Evolutionary conservation across 352 stramenopile genomes (phyloP).

Genomic region (Elongisporangium anandrum): DNA sequence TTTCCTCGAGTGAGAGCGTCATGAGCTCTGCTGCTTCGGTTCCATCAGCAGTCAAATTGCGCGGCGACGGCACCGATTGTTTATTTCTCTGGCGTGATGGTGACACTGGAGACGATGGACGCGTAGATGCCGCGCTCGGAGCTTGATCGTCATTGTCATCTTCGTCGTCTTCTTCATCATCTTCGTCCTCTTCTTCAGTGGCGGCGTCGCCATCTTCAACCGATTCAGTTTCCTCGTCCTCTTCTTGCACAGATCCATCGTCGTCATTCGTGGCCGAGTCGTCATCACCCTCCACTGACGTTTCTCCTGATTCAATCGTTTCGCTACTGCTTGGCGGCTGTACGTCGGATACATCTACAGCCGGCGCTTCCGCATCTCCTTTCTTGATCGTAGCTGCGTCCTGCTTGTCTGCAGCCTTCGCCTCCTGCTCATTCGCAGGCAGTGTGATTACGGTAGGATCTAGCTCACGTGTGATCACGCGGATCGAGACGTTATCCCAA

Average conservation of each 20-base stretch:
- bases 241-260: constrained; percentile 13
- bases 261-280: constrained; percentile 29
- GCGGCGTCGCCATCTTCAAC: constrained; percentile 27
- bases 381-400: not conserved
- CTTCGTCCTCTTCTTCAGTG: constrained; percentile 36
- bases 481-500: constrained; percentile 80
- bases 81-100: not conserved
- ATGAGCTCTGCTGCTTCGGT: not conserved
- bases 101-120: not conserved
- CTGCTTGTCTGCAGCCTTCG: constrained; percentile 1
- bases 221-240: constrained; percentile 19
- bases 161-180: constrained; percentile 26
- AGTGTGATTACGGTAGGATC: constrained; percentile 60
- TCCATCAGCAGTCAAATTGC: not conserved
- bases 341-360: not conserved
- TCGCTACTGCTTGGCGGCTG: not conserved
- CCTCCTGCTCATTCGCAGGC: constrained; percentile 10
- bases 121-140: no score
- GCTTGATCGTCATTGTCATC: constrained; percentile 11
- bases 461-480: constrained; percentile 73
- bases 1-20: constrained; percentile 37
- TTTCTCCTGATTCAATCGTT: constrained; percentile 1
- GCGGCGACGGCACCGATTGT: not conserved
- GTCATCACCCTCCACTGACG: constrained; percentile 10
- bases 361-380: not conserved